These are phyloP conservation scores for Microsporum ferrugineum DNA, from an alignment of 2,329 filamentous ascomycete species.

Conservation along the genomic window DNA sequence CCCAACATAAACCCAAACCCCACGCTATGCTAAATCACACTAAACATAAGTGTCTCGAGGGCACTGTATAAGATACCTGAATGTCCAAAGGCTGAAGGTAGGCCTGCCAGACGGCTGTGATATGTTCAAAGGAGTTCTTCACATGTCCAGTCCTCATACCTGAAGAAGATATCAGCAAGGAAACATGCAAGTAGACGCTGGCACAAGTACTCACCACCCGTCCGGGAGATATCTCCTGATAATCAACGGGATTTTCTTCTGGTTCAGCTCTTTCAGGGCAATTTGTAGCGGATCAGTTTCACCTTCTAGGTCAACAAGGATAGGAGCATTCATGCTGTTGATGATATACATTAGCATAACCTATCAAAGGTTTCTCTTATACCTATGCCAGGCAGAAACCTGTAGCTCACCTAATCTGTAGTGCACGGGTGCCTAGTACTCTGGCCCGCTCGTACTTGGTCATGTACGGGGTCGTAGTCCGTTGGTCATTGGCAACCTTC, in stretches of 20 bases:
- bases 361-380: background rate
- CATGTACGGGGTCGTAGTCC: constrained; percentile 95
- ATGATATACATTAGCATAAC: background rate
- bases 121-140: constrained; percentile 65
- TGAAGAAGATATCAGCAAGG: constrained; percentile 26
- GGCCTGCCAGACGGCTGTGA: too few relatives aligned
- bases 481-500: constrained; percentile 79
- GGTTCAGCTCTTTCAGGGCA: constrained; percentile 88
- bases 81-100: background rate
- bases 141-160: constrained; percentile 98
- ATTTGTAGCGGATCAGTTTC: constrained; percentile 97
- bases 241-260: constrained; percentile 97
- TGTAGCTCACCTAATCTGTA: constrained; percentile 72
- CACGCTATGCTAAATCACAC: constrained; percentile 9
- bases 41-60: background rate
- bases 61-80: background rate
- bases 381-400: constrained; percentile 19
- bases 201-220: constrained; percentile 58
- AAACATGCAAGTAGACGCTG: background rate
- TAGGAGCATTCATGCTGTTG: constrained; percentile 85
- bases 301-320: constrained; percentile 90
- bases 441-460: constrained; percentile 96
- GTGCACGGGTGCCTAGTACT: constrained; percentile 79
- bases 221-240: constrained; percentile 92
- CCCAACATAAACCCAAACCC: constrained; percentile 10